These are phyloP conservation scores for Neofusicoccum sp. DNA, from an alignment of 2,329 filamentous ascomycete species.

Conservation along the genomic window DNA sequence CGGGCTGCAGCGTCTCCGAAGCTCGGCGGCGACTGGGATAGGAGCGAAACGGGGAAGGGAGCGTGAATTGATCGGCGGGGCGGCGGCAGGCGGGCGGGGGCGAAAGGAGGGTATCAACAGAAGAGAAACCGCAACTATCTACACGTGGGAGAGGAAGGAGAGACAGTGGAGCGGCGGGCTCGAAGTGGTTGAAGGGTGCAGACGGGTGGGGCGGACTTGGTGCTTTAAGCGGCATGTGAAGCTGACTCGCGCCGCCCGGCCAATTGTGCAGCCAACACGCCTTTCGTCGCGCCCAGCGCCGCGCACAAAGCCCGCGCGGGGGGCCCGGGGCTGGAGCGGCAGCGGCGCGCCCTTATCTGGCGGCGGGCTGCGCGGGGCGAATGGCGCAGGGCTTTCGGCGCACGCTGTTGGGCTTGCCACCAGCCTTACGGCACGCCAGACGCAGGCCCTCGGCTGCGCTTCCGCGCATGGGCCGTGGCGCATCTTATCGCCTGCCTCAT, in stretches of 20 bases:
- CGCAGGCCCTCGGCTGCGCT: background rate
- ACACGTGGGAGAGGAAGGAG: conserved; percentile 9
- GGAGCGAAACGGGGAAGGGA: background rate
- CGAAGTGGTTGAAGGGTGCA: conserved; percentile 1
- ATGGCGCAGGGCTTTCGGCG: background rate
- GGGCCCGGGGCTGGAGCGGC: background rate
- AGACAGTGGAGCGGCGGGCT: background rate
- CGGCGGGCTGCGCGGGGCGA: background rate
- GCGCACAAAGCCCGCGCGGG: background rate
- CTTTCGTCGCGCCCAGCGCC: background rate
- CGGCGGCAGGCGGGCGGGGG: background rate
- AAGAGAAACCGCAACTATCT: conserved; percentile 7
- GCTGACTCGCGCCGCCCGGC: conserved; percentile 6
- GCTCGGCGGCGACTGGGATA: conserved; percentile 2
- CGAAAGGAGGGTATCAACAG: background rate
- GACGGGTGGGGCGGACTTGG: conserved; percentile 2
- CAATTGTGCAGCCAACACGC: background rate
- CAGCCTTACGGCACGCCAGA: background rate
- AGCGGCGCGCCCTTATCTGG: background rate
- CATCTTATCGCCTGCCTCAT: background rate
- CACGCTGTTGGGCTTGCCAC: background rate
- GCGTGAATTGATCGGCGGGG: background rate
- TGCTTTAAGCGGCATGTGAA: background rate
- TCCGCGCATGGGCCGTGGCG: conserved; percentile 2
- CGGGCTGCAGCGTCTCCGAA: background rate